These are phyloP conservation scores for Cyclotella baltica DNA, from an alignment of 108 stramenopile genomes.

Conservation along the genomic window DNA sequence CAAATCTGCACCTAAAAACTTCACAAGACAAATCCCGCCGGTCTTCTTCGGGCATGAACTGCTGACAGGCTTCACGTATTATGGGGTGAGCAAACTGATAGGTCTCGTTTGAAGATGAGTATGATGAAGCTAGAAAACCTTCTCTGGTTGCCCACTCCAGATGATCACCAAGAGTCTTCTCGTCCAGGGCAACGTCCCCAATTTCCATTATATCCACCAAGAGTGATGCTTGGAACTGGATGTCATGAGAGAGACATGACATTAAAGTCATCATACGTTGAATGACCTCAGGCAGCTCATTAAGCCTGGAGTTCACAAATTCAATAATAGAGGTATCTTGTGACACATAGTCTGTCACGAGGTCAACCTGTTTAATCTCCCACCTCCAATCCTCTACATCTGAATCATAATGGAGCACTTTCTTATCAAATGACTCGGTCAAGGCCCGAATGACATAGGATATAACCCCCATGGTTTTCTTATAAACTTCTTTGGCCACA, in stretches of 20 bases:
- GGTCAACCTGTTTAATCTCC: constrained; percentile 3
- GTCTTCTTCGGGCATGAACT: neutral
- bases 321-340: neutral
- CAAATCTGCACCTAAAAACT: constrained; percentile 1
- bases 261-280: constrained; percentile 13
- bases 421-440: neutral
- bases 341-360: constrained; percentile 11
- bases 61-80: constrained; percentile 3
- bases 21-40: neutral
- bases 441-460: constrained; percentile 1
- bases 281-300: neutral
- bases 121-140: neutral
- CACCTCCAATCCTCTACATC: constrained; percentile 7
- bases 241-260: constrained; percentile 3
- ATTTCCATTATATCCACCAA: neutral
- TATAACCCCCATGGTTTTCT: constrained; percentile 8
- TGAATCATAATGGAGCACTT: neutral
- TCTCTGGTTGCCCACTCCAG: neutral
- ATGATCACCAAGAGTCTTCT: neutral
- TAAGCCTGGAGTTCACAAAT: neutral
- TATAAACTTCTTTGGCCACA: neutral
- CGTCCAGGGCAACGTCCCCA: neutral
- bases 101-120: neutral
- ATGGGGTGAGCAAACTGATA: constrained; percentile 10
- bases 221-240: neutral